Conservation (phyloP, 768 basidiomycete genomes). For the Exsudoporus frostii region DNA sequence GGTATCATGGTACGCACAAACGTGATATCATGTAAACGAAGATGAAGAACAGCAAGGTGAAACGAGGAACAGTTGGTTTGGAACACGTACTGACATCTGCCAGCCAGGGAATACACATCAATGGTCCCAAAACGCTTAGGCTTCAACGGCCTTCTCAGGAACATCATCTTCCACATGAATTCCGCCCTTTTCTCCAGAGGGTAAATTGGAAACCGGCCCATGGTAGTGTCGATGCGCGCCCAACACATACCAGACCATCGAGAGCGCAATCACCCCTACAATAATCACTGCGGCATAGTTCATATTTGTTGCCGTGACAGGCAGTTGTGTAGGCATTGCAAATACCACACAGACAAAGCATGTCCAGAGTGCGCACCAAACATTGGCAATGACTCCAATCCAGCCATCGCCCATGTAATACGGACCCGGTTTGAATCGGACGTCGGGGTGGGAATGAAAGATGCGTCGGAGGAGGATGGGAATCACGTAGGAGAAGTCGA, state of each 20-base stretch:
- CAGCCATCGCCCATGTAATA: conserved; percentile 56
- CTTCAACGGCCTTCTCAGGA: background rate
- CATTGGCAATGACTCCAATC: conserved; percentile 43
- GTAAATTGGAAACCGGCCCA: conserved; percentile 56
- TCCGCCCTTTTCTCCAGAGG: background rate
- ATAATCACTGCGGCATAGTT: conserved; percentile 45
- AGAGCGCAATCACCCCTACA: conserved; percentile 18
- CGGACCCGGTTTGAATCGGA: conserved; percentile 56
- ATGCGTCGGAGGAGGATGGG: conserved; percentile 52
- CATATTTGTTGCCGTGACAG: conserved; percentile 48
- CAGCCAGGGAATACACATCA: background rate
- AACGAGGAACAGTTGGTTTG: background rate
- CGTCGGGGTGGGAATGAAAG: conserved; percentile 54
- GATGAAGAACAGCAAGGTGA: too few species aligned
- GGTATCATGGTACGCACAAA: background rate
- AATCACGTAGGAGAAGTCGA: conserved; percentile 55
- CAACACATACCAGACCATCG: conserved; percentile 51
- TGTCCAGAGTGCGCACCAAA: conserved; percentile 46
- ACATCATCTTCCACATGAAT: background rate
- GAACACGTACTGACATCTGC: background rate
- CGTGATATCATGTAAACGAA: background rate
- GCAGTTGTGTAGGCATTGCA: conserved; percentile 47
- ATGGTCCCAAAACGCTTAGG: background rate
- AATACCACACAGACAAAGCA: conserved; percentile 46
- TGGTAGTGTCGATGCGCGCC: conserved; percentile 54